A percentile compares a stretch with the other conserved stretches of the same genome.
Conservation (phyloP, 371 early-diverging fungal genomes). For the Mortierella sp. region DNA sequence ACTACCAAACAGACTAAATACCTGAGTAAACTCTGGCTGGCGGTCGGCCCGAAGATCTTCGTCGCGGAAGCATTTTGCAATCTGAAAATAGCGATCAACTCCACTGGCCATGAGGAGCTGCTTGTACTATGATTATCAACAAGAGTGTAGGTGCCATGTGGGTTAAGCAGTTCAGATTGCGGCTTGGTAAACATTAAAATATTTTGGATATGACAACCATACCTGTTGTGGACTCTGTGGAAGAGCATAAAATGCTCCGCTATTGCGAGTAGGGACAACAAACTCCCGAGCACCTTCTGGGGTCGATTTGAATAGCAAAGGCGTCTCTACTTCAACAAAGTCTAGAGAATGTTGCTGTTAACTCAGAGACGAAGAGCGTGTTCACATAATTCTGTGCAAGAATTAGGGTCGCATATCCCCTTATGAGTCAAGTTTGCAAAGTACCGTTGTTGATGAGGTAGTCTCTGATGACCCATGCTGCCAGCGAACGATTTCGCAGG, state of each 20-base stretch:
- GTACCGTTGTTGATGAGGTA: constrained; percentile 52
- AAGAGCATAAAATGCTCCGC: constrained; percentile 85
- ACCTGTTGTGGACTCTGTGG: constrained; percentile 95
- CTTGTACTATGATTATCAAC: constrained; percentile 71
- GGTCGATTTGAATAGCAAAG: constrained; percentile 92
- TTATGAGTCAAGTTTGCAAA: too few species aligned
- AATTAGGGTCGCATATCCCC: not conserved
- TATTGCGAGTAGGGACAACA: constrained; percentile 88
- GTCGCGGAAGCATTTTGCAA: constrained; percentile 94
- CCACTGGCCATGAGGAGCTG: constrained; percentile 94
- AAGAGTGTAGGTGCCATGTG: too few species aligned
- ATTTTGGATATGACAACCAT: too few species aligned
- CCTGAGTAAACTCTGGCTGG: constrained; percentile 95
- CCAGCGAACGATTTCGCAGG: constrained; percentile 74
- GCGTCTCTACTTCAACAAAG: constrained; percentile 94
- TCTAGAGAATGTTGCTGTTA: constrained; percentile 50
- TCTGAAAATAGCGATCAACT: constrained; percentile 91
- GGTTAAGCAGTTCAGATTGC: too few species aligned
- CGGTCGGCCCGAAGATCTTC: constrained; percentile 91
- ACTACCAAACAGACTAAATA: constrained; percentile 18
- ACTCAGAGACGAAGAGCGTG: too few species aligned
- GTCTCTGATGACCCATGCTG: constrained; percentile 73
- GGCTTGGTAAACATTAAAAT: too few species aligned
- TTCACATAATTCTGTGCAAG: too few species aligned
- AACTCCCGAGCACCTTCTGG: constrained; percentile 96